Evolutionary conservation across 1,284 basidiomycete genomes (phyloP).

Genomic region (Takashimella koratensis): DNA sequence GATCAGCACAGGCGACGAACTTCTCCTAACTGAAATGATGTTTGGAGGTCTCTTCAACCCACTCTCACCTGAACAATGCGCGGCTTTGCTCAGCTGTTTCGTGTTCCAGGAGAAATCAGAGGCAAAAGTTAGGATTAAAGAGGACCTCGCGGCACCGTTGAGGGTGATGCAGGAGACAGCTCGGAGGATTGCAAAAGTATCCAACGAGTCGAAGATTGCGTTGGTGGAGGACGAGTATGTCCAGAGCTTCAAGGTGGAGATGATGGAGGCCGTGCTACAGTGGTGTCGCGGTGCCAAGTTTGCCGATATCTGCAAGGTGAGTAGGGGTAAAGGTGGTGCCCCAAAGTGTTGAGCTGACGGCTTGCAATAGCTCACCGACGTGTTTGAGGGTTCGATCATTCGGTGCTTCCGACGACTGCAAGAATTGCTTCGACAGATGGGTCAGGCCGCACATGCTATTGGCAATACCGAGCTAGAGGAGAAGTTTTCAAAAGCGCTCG

Average conservation of each 20-base stretch:
- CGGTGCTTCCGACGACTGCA: conserved; percentile 90
- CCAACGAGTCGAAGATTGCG: conserved; percentile 83
- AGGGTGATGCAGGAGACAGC: conserved; percentile 95
- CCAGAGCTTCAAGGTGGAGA: conserved; percentile 91
- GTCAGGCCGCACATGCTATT: conserved; percentile 89
- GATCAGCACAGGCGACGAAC: conserved; percentile 94
- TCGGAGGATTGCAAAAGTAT: conserved; percentile 89
- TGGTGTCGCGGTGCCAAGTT: conserved; percentile 99
- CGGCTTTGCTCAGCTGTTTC: conserved; percentile 89
- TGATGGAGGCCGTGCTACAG: conserved; percentile 94
- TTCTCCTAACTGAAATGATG: conserved; percentile 92
- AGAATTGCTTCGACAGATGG: conserved; percentile 94
- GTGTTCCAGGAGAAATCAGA: conserved; percentile 98
- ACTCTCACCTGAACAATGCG: conserved; percentile 84
- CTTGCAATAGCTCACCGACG: conserved; percentile 73
- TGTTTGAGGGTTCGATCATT: conserved; percentile 93
- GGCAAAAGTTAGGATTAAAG: conserved; percentile 77
- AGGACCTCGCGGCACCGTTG: conserved; percentile 87
- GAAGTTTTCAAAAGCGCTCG: conserved; percentile 81
- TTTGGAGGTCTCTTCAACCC: conserved; percentile 96
- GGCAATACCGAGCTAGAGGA: conserved; percentile 89
- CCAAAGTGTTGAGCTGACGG: background rate
- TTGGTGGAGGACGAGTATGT: conserved; percentile 95
- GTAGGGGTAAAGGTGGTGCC: background rate
- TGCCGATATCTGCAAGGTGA: conserved; percentile 89